Evolutionary conservation across 202 grass and related monocot species (phyloP), one percentile per base, ranked within the genome.

Genomic region (Sporobolus alterniflorus): DNA sequence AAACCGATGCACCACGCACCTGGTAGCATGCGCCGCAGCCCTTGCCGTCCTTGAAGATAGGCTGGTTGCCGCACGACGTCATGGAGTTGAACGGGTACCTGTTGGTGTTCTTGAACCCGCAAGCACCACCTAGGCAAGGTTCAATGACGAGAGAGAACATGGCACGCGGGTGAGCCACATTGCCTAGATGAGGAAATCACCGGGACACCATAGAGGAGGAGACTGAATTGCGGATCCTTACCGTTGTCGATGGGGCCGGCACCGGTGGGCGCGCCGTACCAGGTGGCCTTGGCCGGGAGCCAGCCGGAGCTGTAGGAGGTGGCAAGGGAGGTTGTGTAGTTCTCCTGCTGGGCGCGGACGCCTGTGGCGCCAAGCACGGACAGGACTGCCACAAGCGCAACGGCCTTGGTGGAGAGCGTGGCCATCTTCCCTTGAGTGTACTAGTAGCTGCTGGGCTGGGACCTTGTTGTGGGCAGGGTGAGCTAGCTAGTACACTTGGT

Each of bases 21-120:
- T 89, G 82, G 55, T 90, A 90, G 89, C 89, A 90, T 4, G 89
- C 82, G 52, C 90, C 90, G 43, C 90, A 92, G 34, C 90, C 87
- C 72, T 84, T 80, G 76, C 90, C 90, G 62, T 86, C 84, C 80
- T 75, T 83, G 75, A 90, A 90, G 15, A 90, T 50, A 12, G 89
- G 79, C 68, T 86, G 42, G 74, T 90, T 90, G 41, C 89, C 89
- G 24, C 89, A 90, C 34, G 89, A 90, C 6, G 89, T 90, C 89
- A 90, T 90, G 73, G 84, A 87, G 2, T 69, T 75, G 89, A 90
- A 90, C 0, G 89, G 89, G 75, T 77, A 82, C 79, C 70, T 73
- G 54, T 90, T 87, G 16, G 77, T 77, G 64, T 87, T 24, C 84
- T 90, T 90, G 75, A 90, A 90, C 40, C 89, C 89, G 39, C 89